A percentile compares a stretch with the other conserved stretches of the same genome.
Evolutionary conservation across 106 monocot species (phyloP).

Genomic region (Chionographis japonica): DNA sequence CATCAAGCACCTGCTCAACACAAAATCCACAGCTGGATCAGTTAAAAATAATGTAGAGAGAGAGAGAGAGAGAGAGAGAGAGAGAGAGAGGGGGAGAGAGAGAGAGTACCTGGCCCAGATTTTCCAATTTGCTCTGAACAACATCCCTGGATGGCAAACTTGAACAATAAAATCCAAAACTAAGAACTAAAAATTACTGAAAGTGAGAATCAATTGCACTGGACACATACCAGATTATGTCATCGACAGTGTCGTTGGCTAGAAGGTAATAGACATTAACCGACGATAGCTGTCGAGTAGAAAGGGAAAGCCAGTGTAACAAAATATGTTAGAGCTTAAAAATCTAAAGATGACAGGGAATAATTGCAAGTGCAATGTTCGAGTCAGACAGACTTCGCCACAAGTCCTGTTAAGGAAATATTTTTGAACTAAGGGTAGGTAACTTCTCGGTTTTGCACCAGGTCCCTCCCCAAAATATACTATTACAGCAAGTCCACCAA

Average conservation of each 20-base stretch:
- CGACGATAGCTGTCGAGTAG: constrained; percentile 55
- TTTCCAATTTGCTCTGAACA: constrained; percentile 84
- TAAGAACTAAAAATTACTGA: not conserved
- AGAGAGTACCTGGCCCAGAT: constrained; percentile 72
- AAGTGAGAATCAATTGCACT: not conserved
- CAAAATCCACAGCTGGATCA: not conserved
- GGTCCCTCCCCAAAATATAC: too few species aligned
- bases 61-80: not conserved
- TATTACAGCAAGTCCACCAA: too few species aligned
- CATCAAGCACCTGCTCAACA: constrained; percentile 57
- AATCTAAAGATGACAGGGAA: too few species aligned
- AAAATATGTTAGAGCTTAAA: too few species aligned
- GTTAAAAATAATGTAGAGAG: not conserved
- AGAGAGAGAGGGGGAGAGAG: not conserved
- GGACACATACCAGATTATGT: constrained; percentile 76
- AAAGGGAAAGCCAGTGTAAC: too few species aligned
- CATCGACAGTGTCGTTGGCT: constrained; percentile 89
- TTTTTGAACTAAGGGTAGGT: too few species aligned
- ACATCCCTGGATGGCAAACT: constrained; percentile 59
- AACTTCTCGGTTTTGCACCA: too few species aligned
- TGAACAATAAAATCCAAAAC: not conserved
- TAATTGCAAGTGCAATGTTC: too few species aligned
- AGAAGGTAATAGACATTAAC: constrained; percentile 93
- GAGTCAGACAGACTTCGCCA: too few species aligned
- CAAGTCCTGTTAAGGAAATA: too few species aligned